A percentile compares a stretch with the other conserved stretches of the same genome.
These are phyloP conservation scores for Vinca minor DNA, from an alignment of 257 asterid species.

Conservation along the genomic window DNA sequence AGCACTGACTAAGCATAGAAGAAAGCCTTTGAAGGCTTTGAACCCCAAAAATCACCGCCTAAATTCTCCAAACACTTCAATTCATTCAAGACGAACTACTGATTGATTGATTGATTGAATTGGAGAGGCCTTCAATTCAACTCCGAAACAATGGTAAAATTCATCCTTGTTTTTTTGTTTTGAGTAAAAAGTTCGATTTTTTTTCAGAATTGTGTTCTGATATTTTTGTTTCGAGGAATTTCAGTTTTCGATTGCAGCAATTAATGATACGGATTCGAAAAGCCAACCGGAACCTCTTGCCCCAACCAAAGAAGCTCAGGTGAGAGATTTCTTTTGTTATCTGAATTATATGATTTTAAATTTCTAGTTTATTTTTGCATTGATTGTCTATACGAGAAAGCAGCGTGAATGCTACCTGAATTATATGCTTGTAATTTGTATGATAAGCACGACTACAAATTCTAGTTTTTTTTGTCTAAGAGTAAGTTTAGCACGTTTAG, in stretches of 20 bases:
- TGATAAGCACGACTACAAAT: neutral
- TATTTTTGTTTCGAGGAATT: slow-evolving; percentile 19
- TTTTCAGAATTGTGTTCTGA: neutral
- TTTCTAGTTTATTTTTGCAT: no score
- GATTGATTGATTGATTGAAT: slow-evolving; percentile 2
- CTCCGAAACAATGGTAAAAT: slow-evolving; percentile 8
- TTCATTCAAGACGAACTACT: neutral
- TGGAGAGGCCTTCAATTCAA: slow-evolving; percentile 4
- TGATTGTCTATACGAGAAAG: no score
- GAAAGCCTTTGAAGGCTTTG: no score
- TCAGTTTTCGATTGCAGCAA: slow-evolving; percentile 91
- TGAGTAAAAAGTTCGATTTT: neutral
- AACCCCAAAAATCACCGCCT: slow-evolving; percentile 4
- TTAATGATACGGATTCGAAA: slow-evolving; percentile 70
- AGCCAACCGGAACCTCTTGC: slow-evolving; percentile 85
- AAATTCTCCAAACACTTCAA: neutral
- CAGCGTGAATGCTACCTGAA: no score
- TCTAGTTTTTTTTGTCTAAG: neutral
- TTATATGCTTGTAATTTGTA: slow-evolving; percentile 11
- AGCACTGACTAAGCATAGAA: no score
- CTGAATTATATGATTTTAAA: no score
- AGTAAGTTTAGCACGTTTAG: neutral
- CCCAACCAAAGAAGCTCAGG: slow-evolving; percentile 99
- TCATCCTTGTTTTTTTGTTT: neutral
- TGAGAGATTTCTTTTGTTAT: slow-evolving; percentile 19